These are phyloP conservation scores for Inosperma sp. DNA, from an alignment of 768 basidiomycete genomes.

Conservation along the genomic window DNA sequence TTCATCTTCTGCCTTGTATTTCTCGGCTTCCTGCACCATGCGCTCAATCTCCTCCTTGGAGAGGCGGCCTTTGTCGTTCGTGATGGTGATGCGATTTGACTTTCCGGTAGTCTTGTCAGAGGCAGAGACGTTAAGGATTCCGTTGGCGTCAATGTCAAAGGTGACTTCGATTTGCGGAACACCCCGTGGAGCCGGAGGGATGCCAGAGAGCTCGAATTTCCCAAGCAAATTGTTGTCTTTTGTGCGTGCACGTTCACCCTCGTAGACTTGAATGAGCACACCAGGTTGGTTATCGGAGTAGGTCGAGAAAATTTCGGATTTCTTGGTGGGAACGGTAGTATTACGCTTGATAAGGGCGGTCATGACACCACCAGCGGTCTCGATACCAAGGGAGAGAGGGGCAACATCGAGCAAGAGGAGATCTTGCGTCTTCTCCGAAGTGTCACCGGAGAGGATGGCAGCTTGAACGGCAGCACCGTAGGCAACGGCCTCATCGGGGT, in stretches of 20 bases:
- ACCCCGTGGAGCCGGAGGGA: conserved; percentile 95
- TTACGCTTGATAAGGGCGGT: conserved; percentile 98
- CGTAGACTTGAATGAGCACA: conserved; percentile 96
- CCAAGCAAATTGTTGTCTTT: conserved; percentile 99
- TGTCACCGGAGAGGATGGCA: conserved; percentile 95
- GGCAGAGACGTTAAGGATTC: conserved; percentile 93
- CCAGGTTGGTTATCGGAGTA: conserved; percentile 99
- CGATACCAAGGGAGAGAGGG: conserved; percentile 86
- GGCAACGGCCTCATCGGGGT: conserved; percentile 98
- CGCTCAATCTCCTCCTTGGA: conserved; percentile 98
- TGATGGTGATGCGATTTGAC: conserved; percentile 90
- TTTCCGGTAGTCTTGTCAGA: conserved; percentile 97
- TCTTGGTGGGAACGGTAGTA: conserved; percentile 98
- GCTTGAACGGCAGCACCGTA: conserved; percentile 99
- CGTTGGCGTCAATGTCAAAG: conserved; percentile 97
- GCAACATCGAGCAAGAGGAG: conserved; percentile 92
- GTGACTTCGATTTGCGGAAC: conserved; percentile 97
- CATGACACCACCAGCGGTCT: conserved; percentile 99
- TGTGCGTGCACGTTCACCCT: conserved; percentile 97
- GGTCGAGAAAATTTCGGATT: conserved; percentile 97
- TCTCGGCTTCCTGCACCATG: conserved; percentile 94
- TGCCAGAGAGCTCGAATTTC: conserved; percentile 96
- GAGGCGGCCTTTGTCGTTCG: conserved; percentile 94
- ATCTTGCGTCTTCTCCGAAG: conserved; percentile 97
- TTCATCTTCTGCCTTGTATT: conserved; percentile 89